These are phyloP conservation scores for Knoxia roxburghii DNA, from an alignment of 257 asterid species.

Conservation along the genomic window DNA sequence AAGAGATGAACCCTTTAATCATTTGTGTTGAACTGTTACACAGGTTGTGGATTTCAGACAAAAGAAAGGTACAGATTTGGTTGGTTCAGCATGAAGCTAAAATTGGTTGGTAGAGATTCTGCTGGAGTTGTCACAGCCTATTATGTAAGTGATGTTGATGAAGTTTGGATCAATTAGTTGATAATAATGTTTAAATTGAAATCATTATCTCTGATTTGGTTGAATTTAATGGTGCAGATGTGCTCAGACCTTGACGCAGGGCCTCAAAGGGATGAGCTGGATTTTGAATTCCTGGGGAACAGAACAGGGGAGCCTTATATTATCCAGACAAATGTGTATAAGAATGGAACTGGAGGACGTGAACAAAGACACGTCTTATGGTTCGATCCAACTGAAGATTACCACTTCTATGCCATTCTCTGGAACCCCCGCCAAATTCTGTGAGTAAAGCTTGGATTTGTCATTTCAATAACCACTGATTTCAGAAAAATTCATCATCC, in stretches of 20 bases:
- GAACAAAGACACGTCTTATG: conserved; percentile 87
- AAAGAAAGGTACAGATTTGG: conserved; percentile 84
- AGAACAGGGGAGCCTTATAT: conserved; percentile 81
- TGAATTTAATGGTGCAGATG: conserved; percentile 42
- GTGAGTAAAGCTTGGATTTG: conserved; percentile 33
- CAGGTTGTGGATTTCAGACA: conserved; percentile 88
- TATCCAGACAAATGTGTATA: conserved; percentile 83
- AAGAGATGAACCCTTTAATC: background rate
- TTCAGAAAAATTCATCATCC: too few relatives aligned
- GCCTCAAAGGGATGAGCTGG: conserved; percentile 84
- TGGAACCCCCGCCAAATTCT: conserved; percentile 77
- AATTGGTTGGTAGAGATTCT: conserved; percentile 80
- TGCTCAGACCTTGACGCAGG: conserved; percentile 75
- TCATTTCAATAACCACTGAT: too few relatives aligned
- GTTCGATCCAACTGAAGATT: conserved; percentile 90
- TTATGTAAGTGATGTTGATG: conserved; percentile 83
- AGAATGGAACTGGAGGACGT: conserved; percentile 87
- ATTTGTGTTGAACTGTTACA: background rate
- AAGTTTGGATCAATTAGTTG: too few relatives aligned
- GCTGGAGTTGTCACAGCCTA: conserved; percentile 99
- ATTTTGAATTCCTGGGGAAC: conserved; percentile 93
- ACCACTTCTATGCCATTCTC: conserved; percentile 68
- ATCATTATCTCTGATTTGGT: too few relatives aligned
- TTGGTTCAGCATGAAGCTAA: conserved; percentile 95
- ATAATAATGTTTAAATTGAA: too few relatives aligned